Base-by-base conservation (phyloP, 2,329 filamentous ascomycete genomes). In the Aulographum hederae region DNA sequence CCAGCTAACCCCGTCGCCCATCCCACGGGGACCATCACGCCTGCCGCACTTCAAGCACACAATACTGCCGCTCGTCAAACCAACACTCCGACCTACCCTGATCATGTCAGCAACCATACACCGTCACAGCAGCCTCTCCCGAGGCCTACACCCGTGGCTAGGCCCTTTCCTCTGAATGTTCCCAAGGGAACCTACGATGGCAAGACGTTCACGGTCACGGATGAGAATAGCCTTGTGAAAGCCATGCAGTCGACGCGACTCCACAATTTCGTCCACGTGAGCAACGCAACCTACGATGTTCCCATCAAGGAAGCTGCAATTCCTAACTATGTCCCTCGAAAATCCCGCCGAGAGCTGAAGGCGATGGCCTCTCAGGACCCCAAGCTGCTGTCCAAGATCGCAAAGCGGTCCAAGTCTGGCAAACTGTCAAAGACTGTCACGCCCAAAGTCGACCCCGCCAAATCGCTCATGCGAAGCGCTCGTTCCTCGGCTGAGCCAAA, bases 281-380 rank as follows among this genome's bases (percentile, higher is more conserved):
- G 59, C 31, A 46, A 50, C 27, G 46, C 55, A 30, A 44, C 54
- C 2, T 43, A 53, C 15, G 56, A 62, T 30, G 47, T 55, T 28
- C 45, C 53, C 11, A 50, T 54, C 32, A 61, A 58, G 10, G 10
- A 41, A 54, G 52, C 54, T 27, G 49, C 51, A 3, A 39, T 63
- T 6, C 58, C 60, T 1, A 36, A 48, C 12, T 60, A 60, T 34
- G 46, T 46, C 2, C 45, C 52, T 21, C 51, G 60, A 18, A 55
- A 55, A 32, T 63, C 60, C 12, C 47, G 56, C 28, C 61, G 57
- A 30, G 59, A 63, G 25, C 40, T 63, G 28, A 55, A 55, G 34
- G 52, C 46, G 33, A 43, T 54, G 10, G 58, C 54, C 17, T 51
- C 48, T 3, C 52, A 52, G 28, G 57, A 60, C 36, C 50, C 51